Evolutionary conservation across 768 basidiomycete genomes (phyloP).

Genomic region (Russula emetica): DNA sequence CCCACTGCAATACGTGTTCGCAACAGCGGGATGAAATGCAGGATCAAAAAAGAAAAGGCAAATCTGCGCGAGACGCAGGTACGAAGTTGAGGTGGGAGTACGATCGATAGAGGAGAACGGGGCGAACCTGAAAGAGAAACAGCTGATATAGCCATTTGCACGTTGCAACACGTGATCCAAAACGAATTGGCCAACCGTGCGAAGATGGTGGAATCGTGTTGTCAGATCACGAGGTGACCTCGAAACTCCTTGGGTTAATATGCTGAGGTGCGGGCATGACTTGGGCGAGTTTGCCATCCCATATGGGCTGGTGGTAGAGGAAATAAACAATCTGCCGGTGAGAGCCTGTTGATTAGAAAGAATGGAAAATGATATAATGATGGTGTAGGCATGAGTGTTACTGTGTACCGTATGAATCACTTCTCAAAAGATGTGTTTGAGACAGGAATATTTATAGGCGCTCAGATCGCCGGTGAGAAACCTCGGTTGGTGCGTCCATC

Average conservation of each 20-base stretch:
- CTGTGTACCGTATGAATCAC: neutral
- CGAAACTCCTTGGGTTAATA: neutral
- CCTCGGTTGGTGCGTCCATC: neutral
- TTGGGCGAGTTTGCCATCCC: neutral
- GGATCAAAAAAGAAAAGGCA: neutral
- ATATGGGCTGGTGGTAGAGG: neutral
- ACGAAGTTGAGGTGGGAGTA: neutral
- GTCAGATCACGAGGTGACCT: neutral
- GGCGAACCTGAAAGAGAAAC: neutral
- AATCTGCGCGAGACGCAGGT: neutral
- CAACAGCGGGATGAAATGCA: neutral
- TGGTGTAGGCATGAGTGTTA: neutral
- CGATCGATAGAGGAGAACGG: conserved; percentile 4
- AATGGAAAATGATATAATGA: neutral
- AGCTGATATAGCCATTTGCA: neutral
- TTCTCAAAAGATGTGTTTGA: neutral
- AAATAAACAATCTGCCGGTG: neutral
- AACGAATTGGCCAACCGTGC: neutral
- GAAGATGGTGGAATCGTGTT: neutral
- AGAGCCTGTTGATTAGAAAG: neutral
- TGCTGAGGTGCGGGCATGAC: neutral
- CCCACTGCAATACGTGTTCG: neutral
- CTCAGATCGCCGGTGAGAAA: neutral
- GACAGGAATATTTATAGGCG: neutral
- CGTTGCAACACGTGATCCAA: conserved; percentile 2